Percentiles rank a stretch among this genome's conserved stretches.
These are phyloP conservation scores for Pseudopyrenochaeta lycopersici DNA, from an alignment of 2,329 filamentous ascomycete species.

Conservation along the genomic window DNA sequence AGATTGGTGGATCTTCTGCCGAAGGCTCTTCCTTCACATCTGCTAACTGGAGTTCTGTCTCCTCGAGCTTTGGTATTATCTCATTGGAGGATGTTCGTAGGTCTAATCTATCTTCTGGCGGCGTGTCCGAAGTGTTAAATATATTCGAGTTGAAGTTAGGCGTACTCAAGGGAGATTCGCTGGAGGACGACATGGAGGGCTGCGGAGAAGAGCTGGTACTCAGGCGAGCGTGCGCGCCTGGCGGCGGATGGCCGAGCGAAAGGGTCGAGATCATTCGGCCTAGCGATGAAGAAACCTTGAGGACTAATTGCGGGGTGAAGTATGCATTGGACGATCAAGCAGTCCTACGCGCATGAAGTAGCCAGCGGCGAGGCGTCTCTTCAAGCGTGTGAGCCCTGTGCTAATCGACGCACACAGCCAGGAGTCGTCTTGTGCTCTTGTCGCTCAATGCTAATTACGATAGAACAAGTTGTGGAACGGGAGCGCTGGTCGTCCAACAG, in stretches of 20 bases:
- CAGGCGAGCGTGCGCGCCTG: slow-evolving; percentile 42
- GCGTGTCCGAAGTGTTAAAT: slow-evolving; percentile 32
- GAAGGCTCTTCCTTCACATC: slow-evolving; percentile 47
- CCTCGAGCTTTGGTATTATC: slow-evolving; percentile 64
- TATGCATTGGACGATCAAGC: slow-evolving; percentile 37
- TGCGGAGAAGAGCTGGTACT: slow-evolving; percentile 52
- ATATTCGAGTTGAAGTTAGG: slow-evolving; percentile 45
- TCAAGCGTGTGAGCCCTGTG: slow-evolving; percentile 6
- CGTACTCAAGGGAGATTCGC: slow-evolving; percentile 50
- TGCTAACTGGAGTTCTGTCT: slow-evolving; percentile 57
- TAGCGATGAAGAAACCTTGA: slow-evolving; percentile 18
- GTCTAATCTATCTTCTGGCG: slow-evolving; percentile 35
- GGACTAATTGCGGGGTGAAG: slow-evolving; percentile 24
- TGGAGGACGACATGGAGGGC: slow-evolving; percentile 52
- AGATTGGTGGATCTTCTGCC: slow-evolving; percentile 42
- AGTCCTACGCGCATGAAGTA: slow-evolving; percentile 5
- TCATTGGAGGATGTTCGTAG: slow-evolving; percentile 41
- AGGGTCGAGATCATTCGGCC: slow-evolving; percentile 48
- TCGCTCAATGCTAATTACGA: slow-evolving; percentile 13
- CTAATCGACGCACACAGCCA: slow-evolving; percentile 12
- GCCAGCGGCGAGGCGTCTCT: slow-evolving; percentile 10
- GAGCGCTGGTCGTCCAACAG: slow-evolving; percentile 12
- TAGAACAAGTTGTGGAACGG: slow-evolving; percentile 16
- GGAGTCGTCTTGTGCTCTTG: slow-evolving; percentile 12
- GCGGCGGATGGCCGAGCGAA: slow-evolving; percentile 46